Base-by-base conservation (phyloP, 2,329 filamentous ascomycete genomes). In the Alternaria arbusti region DNA sequence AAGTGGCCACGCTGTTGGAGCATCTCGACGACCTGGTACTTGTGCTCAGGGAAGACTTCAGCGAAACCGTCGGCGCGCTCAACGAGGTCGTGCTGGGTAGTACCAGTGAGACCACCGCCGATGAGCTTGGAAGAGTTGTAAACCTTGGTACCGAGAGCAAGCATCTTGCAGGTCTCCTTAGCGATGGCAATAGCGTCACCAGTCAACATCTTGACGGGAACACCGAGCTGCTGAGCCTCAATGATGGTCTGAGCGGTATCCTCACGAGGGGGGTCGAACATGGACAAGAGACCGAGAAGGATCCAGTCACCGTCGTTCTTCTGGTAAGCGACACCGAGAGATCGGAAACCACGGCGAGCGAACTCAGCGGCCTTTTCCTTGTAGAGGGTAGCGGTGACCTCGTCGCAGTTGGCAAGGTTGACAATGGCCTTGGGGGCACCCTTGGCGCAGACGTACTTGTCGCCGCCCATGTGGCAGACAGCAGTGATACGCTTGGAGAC, bases 91-190 rank as follows among this genome's bases (percentile, higher is more conserved):
- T 92, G 89, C 82, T 92, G 89, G 64, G 89, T 89, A 68, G 89
- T 88, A 71, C 90, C 90, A 63, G 88, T 86, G 65, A 93, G 86
- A 84, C 90, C 90, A 82, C 90, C 90, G 82, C 91, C 89, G 73
- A 92, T 91, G 70, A 93, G 87, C 82, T 89, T 90, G 78, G 91
- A 88, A 64, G 90, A 92, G 84, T 92, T 91, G 85, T 93, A 93
- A 70, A 93, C 90, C 85, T 92, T 92, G 79, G 90, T 92, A 73
- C 90, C 90, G 63, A 93, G 88, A 70, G 90, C 89, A 79, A 93
- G 86, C 89, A 92, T 92, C 84, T 92, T 91, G 87, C 90, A 93
- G 71, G 90, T 93, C 83, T 93, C 90, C 84, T 92, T 92, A 63
- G 90, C 90, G 70, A 93, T 93, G 73, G 90, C 90, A 73, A 92